Percentiles rank a stretch among this genome's conserved stretches.
Evolutionary conservation across 2,329 filamentous ascomycete genomes (phyloP).

Genomic region (Colletotrichum theobromicola): DNA sequence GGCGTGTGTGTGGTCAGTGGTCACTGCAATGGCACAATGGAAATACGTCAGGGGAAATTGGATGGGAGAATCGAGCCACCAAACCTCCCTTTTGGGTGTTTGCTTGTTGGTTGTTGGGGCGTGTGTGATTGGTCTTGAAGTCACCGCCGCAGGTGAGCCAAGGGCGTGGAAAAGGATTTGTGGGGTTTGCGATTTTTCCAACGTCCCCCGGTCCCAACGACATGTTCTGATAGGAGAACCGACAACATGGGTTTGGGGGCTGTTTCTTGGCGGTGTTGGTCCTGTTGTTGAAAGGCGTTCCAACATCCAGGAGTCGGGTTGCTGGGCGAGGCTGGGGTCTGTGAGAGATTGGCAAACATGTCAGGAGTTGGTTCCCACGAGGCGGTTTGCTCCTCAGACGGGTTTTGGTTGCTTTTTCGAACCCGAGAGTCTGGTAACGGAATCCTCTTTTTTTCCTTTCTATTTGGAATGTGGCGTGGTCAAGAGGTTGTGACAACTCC

Average conservation of each 20-base stretch:
- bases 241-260: background rate
- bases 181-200: background rate
- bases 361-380: background rate
- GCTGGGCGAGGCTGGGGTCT: background rate
- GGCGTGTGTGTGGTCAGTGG: too few species aligned
- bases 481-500: background rate
- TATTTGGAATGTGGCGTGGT: background rate
- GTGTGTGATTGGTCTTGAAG: background rate
- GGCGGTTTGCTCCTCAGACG: background rate
- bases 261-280: background rate
- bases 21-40: background rate
- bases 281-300: background rate
- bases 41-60: background rate
- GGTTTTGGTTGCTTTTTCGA: background rate
- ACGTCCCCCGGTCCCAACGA: background rate
- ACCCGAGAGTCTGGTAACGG: background rate
- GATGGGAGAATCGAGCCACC: background rate
- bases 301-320: background rate
- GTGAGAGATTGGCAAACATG: background rate
- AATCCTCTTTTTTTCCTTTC: background rate
- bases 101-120: background rate
- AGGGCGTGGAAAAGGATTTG: background rate
- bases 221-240: background rate
- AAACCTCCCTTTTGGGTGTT: background rate
- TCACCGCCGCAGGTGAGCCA: background rate